Conservation (phyloP, 192 early-diverging fungal species). For the Podila clonocystis region DNA sequence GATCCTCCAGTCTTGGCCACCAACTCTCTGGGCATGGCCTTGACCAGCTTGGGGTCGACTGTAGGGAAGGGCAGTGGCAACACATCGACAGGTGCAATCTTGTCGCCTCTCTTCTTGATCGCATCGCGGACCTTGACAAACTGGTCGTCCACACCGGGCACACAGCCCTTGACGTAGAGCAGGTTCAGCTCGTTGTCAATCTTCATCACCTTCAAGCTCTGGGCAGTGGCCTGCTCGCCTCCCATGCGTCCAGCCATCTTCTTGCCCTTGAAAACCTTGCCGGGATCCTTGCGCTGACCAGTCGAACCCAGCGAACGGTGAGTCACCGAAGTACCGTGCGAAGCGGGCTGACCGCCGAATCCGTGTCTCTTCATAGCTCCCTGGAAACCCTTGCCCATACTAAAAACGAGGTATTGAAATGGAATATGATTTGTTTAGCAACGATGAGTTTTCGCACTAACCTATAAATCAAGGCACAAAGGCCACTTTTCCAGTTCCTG, state of each 20-base stretch:
- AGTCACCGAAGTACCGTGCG: constrained; percentile 92
- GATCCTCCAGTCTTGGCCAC: constrained; percentile 58
- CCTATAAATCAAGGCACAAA: background rate
- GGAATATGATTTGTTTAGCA: background rate
- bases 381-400: constrained; percentile 93
- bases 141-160: constrained; percentile 88
- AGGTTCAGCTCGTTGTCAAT: constrained; percentile 88
- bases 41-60: constrained; percentile 55
- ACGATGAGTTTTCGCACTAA: background rate
- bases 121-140: constrained; percentile 91
- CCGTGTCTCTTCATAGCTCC: constrained; percentile 98
- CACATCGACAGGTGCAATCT: constrained; percentile 69
- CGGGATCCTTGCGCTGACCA: constrained; percentile 85
- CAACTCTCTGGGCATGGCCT: constrained; percentile 59
- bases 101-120: constrained; percentile 74
- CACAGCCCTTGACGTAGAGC: constrained; percentile 92
- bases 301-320: constrained; percentile 92
- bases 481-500: background rate
- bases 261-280: constrained; percentile 94
- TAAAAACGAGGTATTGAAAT: constrained; percentile 26
- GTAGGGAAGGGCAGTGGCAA: constrained; percentile 80
- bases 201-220: constrained; percentile 86
- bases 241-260: constrained; percentile 99
- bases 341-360: constrained; percentile 90
- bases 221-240: constrained; percentile 80